Percentiles rank a stretch among this genome's conserved stretches.
Evolutionary conservation across 192 early-diverging fungal species (phyloP).

Genomic region (Phycomyces blakesleeanus): DNA sequence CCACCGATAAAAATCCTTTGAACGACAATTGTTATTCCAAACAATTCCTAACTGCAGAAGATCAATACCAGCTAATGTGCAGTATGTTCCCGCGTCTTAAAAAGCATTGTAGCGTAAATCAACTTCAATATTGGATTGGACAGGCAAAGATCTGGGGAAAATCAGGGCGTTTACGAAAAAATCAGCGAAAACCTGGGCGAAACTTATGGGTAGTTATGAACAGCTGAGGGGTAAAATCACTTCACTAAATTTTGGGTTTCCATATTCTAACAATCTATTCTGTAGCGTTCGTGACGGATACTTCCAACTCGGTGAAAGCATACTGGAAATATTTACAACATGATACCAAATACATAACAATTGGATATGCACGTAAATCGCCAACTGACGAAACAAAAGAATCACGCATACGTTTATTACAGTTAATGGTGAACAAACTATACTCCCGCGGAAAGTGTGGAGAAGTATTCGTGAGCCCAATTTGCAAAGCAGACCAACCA

Average conservation of each 20-base stretch:
- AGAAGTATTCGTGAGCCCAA: conserved; percentile 11
- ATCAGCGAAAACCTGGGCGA: conserved; percentile 5
- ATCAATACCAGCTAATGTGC: conserved; percentile 9
- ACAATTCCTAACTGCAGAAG: conserved; percentile 7
- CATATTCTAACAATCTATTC: conserved; percentile 6
- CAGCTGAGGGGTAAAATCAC: conserved; percentile 7
- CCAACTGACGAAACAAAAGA: conserved; percentile 10
- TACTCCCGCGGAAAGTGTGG: conserved; percentile 7
- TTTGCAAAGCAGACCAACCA: conserved; percentile 7
- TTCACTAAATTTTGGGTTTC: conserved; percentile 10
- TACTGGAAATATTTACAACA: conserved; percentile 9
- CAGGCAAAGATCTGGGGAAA: conserved; percentile 10
- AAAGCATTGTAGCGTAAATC: neutral
- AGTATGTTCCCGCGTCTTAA: conserved; percentile 5
- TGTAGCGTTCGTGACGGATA: conserved; percentile 7
- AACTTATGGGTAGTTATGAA: conserved; percentile 6
- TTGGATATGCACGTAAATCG: conserved; percentile 8
- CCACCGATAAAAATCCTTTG: conserved; percentile 8
- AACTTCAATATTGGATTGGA: conserved; percentile 12
- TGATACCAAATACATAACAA: conserved; percentile 11
- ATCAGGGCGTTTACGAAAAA: conserved; percentile 1
- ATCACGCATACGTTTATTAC: conserved; percentile 6
- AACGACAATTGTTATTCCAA: conserved; percentile 9
- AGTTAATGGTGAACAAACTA: conserved; percentile 9
- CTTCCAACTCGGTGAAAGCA: conserved; percentile 2